Percentiles rank a stretch among this genome's conserved stretches.
Evolutionary conservation across 805 yeast genomes (phyloP).

Genomic region (Yarrowia divulgata): DNA sequence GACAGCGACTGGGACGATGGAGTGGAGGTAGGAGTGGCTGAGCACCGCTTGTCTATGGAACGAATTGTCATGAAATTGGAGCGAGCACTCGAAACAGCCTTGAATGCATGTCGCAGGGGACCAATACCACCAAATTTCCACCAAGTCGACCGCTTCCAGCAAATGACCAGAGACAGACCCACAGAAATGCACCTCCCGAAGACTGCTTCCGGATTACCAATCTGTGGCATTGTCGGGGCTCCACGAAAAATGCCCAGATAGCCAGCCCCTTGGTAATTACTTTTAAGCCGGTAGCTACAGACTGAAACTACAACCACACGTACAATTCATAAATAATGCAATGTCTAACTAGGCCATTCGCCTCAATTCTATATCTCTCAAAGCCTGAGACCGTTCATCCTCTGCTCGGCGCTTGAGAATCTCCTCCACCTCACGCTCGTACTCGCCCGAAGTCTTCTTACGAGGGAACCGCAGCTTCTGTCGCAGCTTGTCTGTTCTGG

Average conservation of each 20-base stretch:
- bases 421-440: slow-evolving; percentile 51
- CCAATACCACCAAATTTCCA: neutral
- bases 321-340: slow-evolving; percentile 31
- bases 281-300: too few species aligned
- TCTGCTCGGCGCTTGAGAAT: slow-evolving; percentile 51
- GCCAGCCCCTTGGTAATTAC: too few species aligned
- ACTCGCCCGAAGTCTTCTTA: slow-evolving; percentile 46
- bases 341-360: slow-evolving; percentile 39
- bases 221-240: neutral
- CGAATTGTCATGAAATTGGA: slow-evolving; percentile 4
- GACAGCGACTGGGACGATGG: slow-evolving; percentile 35
- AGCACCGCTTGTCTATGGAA: neutral
- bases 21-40: neutral
- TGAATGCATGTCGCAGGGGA: slow-evolving; percentile 2
- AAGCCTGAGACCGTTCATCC: slow-evolving; percentile 42
- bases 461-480: slow-evolving; percentile 47
- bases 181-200: neutral
- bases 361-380: slow-evolving; percentile 35
- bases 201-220: slow-evolving; percentile 3
- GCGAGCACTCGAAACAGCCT: neutral
- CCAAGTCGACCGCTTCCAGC: neutral
- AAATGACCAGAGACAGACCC: neutral
- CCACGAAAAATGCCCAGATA: slow-evolving; percentile 1
- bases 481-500: slow-evolving; percentile 41
- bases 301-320: neutral